Base-by-base conservation (phyloP, 176 grass and related monocot genomes). In the Thinopyrum elongatum region DNA sequence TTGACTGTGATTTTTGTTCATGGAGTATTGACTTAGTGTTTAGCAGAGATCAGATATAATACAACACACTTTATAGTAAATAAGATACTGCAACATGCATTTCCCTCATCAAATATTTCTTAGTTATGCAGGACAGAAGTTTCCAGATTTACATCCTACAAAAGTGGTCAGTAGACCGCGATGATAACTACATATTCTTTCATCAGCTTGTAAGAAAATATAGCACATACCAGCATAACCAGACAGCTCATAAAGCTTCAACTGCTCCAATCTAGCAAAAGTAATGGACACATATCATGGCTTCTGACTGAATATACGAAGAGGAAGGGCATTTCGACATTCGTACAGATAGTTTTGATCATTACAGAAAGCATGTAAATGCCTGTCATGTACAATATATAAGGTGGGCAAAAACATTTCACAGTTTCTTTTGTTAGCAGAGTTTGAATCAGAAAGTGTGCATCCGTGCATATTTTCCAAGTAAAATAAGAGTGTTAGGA, bases 151-250 rank as follows among this genome's bases (percentile, higher is more conserved):
- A 74, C 70, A 83, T 63, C 90, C 92, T 57, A 93, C 27, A 80
- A 91, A 86, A 85, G 30, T 94, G 69, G 49, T 95, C 66, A 94
- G 74, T 80, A 79, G 74, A 94, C 61, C 91, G 86, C 82, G 93
- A 98, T 65, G 97, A 85, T 3, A 88, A 98, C 34, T 81, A 94
- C 87, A 82, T 98, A 72, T 94, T 86, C 85, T 79, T 39, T 39
- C 38, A 39, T 39, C 38, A 39, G 38, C 1, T 39, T 39, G 38
- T 39, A 39, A 39, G 38, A 39, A 39, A 39, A 39, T 39, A 39
- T 39, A 39, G 38, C 38, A 8, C 41, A 78, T 67, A 53, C 80
- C 28, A 84, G 62, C 27, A 49, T 80, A 84, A 84, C 38, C 7
- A 62, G 42, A 87, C 25, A 49, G 39, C 23, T 30, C 26, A 41